phyloP scores from a whole-genome alignment of 2,329 filamentous ascomycete genomes.

The Colletotrichum sansevieriae region DNA sequence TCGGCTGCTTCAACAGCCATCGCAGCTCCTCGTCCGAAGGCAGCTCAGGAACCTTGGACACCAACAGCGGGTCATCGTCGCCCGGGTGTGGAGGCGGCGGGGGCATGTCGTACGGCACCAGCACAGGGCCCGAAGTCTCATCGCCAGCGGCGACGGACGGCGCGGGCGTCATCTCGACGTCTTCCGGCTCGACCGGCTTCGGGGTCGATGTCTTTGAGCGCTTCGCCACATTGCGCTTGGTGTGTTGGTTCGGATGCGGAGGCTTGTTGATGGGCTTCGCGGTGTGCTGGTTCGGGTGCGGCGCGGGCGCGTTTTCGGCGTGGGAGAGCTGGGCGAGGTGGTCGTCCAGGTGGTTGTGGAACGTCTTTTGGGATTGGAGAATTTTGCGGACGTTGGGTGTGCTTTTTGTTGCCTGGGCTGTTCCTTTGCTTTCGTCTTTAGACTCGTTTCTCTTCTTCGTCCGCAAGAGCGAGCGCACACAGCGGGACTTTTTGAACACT shows the following conservation, averaged over 20 bases:
- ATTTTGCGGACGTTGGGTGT: conserved; percentile 82
- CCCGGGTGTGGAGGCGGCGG: conserved; percentile 57
- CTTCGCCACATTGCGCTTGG: conserved; percentile 42
- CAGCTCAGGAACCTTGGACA: conserved; percentile 68
- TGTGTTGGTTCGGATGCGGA: conserved; percentile 39
- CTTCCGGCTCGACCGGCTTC: conserved; percentile 40
- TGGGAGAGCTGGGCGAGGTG: conserved; percentile 75
- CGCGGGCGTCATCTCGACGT: conserved; percentile 59
- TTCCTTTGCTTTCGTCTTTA: background rate
- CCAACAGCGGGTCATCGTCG: conserved; percentile 70
- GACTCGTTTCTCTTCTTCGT: too few relatives aligned
- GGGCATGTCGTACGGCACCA: conserved; percentile 51
- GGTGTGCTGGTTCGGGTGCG: conserved; percentile 47
- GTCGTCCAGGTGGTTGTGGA: conserved; percentile 85
- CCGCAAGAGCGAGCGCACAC: too few relatives aligned
- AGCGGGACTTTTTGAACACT: conserved; percentile 23
- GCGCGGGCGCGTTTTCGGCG: conserved; percentile 53
- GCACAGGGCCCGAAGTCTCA: conserved; percentile 45
- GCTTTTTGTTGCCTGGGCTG: conserved; percentile 66
- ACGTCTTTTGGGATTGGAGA: conserved; percentile 84
- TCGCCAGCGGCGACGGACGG: conserved; percentile 27
- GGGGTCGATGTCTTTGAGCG: conserved; percentile 39
- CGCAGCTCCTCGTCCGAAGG: conserved; percentile 74
- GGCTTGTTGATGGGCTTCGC: conserved; percentile 42
- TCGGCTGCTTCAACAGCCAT: conserved; percentile 72